These are phyloP conservation scores for Paramecium bursaria DNA, from an alignment of 73 alveolate genomes.

Conservation along the genomic window DNA sequence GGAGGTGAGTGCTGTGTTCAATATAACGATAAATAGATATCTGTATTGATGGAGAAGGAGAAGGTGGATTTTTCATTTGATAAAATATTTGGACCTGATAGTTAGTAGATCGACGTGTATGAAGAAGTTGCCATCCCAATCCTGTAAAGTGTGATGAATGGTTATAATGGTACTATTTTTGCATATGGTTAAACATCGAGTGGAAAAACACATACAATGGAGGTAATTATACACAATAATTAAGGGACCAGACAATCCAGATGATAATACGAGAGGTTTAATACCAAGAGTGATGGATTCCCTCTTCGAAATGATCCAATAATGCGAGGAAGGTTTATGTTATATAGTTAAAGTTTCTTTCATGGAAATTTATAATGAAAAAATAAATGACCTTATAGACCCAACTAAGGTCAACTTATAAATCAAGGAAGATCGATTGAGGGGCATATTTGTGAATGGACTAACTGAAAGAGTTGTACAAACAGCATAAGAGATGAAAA, in stretches of 20 bases:
- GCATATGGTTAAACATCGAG: slow-evolving; percentile 98
- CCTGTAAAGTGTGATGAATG: slow-evolving; percentile 84
- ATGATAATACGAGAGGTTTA: slow-evolving; percentile 81
- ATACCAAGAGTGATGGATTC: slow-evolving; percentile 91
- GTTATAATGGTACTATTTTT: slow-evolving; percentile 96
- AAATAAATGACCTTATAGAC: slow-evolving; percentile 89
- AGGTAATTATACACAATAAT: slow-evolving; percentile 71
- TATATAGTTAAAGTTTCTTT: slow-evolving; percentile 86
- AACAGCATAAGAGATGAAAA: slow-evolving; percentile 89
- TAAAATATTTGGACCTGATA: slow-evolving; percentile 71
- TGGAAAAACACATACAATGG: slow-evolving; percentile 98
- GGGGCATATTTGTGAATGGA: slow-evolving; percentile 95
- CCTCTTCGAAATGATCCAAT: slow-evolving; percentile 77
- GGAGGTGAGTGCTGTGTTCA: slow-evolving; percentile 69
- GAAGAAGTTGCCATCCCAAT: slow-evolving; percentile 73
- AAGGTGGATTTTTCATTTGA: slow-evolving; percentile 70
- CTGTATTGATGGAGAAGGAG: slow-evolving; percentile 42
- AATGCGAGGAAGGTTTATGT: slow-evolving; percentile 80
- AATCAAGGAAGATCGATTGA: slow-evolving; percentile 92
- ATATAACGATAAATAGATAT: slow-evolving; percentile 56
- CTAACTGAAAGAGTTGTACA: slow-evolving; percentile 93
- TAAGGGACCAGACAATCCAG: slow-evolving; percentile 84
- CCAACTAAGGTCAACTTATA: slow-evolving; percentile 85
- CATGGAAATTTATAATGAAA: slow-evolving; percentile 94
- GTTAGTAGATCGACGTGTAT: slow-evolving; percentile 64